phyloP scores from a whole-genome alignment of 306 rosid species.

The Glycyrrhiza uralensis region DNA sequence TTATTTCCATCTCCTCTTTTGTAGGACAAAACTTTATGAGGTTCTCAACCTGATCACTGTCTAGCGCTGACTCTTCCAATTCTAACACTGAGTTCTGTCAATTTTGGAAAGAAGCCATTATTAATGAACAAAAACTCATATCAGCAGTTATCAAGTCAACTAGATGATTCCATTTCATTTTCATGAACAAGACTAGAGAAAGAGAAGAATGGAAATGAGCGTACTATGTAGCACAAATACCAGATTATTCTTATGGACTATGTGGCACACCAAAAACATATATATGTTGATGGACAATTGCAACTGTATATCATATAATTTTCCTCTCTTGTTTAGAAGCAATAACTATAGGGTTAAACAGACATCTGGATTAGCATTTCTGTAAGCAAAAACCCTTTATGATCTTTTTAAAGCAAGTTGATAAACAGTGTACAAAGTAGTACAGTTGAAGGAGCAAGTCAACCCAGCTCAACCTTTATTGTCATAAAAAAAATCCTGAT shows the following conservation, averaged over 20 bases:
- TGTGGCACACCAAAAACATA: neutral
- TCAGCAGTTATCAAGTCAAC: constrained; percentile 8
- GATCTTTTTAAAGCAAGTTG: neutral
- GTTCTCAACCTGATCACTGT: constrained; percentile 83
- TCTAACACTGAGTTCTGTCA: constrained; percentile 74
- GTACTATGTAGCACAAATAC: neutral
- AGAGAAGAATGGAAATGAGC: neutral
- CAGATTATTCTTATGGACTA: neutral
- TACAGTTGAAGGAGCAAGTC: neutral
- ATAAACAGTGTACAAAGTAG: neutral
- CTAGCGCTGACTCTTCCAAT: constrained; percentile 73
- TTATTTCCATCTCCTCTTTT: constrained; percentile 86
- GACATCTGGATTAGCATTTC: neutral
- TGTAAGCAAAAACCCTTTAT: neutral
- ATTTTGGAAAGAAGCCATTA: constrained; percentile 25
- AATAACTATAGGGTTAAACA: neutral
- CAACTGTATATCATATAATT: neutral
- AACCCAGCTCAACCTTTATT: neutral
- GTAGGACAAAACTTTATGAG: constrained; percentile 90
- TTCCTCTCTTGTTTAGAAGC: neutral
- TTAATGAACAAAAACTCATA: constrained; percentile 13
- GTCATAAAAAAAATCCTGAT: neutral
- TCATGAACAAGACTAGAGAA: constrained; percentile 15
- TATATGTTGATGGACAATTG: neutral
- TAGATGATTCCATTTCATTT: constrained; percentile 1